Base-by-base conservation (phyloP, 2,329 filamentous ascomycete species). In the Diplodia scrobiculata region DNA sequence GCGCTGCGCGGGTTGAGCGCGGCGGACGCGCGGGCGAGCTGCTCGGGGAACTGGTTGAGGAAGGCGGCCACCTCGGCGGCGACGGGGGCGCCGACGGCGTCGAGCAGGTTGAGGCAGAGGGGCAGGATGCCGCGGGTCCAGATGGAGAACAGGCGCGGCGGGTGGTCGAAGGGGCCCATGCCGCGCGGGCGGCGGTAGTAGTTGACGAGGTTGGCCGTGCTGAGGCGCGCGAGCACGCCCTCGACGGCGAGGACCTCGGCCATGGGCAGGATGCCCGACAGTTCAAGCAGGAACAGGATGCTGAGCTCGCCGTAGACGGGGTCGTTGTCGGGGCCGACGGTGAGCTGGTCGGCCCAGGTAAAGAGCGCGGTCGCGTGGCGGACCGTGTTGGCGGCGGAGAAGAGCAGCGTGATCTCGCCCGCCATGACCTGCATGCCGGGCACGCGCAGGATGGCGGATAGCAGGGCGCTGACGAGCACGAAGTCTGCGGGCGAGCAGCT, bases 301-400 rank as follows among this genome's bases (percentile, higher is more conserved):
- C 91, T 91, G n/a, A 97, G 85, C 74, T 97, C 93, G 69, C 93
- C 95, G 76, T 97, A 98, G 34, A 98, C 83, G 0, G 95, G 94
- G 74, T 98, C 94, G 32, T 88, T 87, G 66, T 89, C 85, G 38
- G 34, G 7, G 9, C n/a, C 38, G 41, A 89, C 84, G 0, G 89
- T 86, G 27, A 98, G 84, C 70, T 89, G 87, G 76, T 98, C 92
- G 3, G 94, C 87, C 95, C 95, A 99, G 0, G 92, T 97, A 78
- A 94, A 98, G 5, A 99, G 84, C 38, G 91, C 92, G 5, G 89
- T 88, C 0, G 92, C 93, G 68, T 92, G 90, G 72, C 94, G 90
- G 53, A 91, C 84, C 0, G 89, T 89, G 69, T 90, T 88, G 66
- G 83, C 83, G 68, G 85, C 83, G n/a, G 83, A 79, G 65, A 89